Base-by-base conservation (phyloP, 108 stramenopile genomes). In the Fistulifera pelliculosa region DNA sequence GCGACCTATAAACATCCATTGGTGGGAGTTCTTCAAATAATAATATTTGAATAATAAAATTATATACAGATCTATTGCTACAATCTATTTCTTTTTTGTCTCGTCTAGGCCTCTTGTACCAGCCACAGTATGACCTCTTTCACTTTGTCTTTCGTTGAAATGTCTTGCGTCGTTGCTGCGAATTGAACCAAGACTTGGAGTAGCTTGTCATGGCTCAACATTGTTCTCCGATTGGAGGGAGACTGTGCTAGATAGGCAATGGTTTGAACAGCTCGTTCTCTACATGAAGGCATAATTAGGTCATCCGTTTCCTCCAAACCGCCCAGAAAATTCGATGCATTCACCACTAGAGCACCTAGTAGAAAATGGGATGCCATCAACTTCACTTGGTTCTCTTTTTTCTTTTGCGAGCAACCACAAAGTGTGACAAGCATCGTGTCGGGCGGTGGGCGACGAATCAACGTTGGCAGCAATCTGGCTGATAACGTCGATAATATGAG, bases 51-150 rank as follows among this genome's bases (percentile, higher is more conserved):
- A n/a, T n/a, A n/a, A n/a, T n/a, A n/a, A n/a, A n/a, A n/a, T n/a
- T n/a, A n/a, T n/a, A n/a, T 47, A 23, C 23, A 13, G 16, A 21
- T 58, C n/a, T 47, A 15, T 25, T 17, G 21, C n/a, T 45, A n/a
- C 41, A 16, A 21, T 7, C 1, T 11, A 5, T 15, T 15, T 19
- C 6, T 4, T 15, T 26, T 27, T 27, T 7, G 17, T 50, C 24
- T 11, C n/a, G n/a, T 2, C 35, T 58, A 75, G 6, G 68, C 17
- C 47, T 70, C 69, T 22, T 66, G 56, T 2, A 73, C 66, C 7
- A 79, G 74, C 45, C 42, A 39, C 4, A 79, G 53, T 23, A 79
- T 71, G 11, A 61, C 62, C 7, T 63, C 11, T 42, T 79, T 79
- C 7, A 72, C 68, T 17, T 61, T 16, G 22, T 48, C 50, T 51